Conservation (phyloP, 192 early-diverging fungal species). For the Backusella tuberculispora region DNA sequence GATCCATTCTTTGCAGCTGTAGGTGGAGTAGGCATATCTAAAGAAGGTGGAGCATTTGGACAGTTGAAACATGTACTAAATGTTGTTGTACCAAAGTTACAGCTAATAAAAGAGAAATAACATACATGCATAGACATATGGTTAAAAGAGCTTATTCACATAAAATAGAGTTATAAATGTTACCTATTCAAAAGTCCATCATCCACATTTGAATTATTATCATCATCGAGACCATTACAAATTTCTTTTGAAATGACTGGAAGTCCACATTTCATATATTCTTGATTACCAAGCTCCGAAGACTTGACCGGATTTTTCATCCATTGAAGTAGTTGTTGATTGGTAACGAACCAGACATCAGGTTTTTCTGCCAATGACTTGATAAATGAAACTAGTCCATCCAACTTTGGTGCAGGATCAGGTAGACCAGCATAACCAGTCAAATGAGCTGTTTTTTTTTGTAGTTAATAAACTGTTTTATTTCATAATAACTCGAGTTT, state of each 20-base stretch:
- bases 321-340: slow-evolving; percentile 66
- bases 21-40: slow-evolving; percentile 44
- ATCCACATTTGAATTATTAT: slow-evolving; percentile 39
- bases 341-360: slow-evolving; percentile 72
- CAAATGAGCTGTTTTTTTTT: slow-evolving; percentile 42
- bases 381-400: slow-evolving; percentile 50
- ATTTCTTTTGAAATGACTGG: slow-evolving; percentile 62
- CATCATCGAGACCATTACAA: slow-evolving; percentile 69
- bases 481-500: neutral
- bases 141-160: slow-evolving; percentile 26
- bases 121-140: slow-evolving; percentile 36
- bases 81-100: slow-evolving; percentile 46
- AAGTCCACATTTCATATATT: slow-evolving; percentile 62
- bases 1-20: slow-evolving; percentile 29
- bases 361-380: slow-evolving; percentile 45
- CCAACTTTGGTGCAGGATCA: slow-evolving; percentile 32
- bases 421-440: slow-evolving; percentile 24
- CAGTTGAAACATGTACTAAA: slow-evolving; percentile 61
- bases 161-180: neutral
- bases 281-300: slow-evolving; percentile 54
- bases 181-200: slow-evolving; percentile 41
- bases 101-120: slow-evolving; percentile 28
- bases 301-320: slow-evolving; percentile 77
- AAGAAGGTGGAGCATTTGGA: slow-evolving; percentile 43
- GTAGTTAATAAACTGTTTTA: too few species aligned